phyloP scores from a whole-genome alignment of 2,329 filamentous ascomycete genomes.

The Microdochium bolleyi region DNA sequence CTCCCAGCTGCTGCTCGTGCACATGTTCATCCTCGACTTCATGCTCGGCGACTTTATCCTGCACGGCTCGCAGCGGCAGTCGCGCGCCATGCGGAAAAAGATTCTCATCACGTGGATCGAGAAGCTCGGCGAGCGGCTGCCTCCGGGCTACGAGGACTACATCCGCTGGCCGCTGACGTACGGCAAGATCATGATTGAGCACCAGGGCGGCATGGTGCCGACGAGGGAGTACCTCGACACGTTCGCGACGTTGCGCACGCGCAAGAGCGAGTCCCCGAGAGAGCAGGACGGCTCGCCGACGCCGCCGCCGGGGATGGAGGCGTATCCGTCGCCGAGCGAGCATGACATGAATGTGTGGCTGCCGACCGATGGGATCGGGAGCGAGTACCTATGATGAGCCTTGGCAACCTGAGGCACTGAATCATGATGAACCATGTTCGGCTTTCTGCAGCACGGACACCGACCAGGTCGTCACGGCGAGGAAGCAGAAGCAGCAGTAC shows the following conservation, averaged over 20 bases:
- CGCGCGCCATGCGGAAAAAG: slow-evolving; percentile 11
- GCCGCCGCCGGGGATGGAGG: neutral
- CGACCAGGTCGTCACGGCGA: neutral
- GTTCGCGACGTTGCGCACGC: neutral
- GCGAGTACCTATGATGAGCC: neutral
- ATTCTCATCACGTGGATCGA: slow-evolving; percentile 29
- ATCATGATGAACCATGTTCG: no score
- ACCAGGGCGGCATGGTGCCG: neutral
- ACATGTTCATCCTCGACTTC: slow-evolving; percentile 24
- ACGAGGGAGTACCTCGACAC: neutral
- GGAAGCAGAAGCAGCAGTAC: no score
- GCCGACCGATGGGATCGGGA: neutral
- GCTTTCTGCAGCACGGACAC: neutral
- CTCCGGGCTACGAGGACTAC: slow-evolving; percentile 19
- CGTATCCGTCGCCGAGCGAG: neutral
- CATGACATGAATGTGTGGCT: neutral
- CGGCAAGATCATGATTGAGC: neutral
- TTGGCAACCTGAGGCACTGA: no score
- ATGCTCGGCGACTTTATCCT: slow-evolving; percentile 13
- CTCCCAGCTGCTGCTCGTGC: slow-evolving; percentile 26
- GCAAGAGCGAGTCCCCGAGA: neutral
- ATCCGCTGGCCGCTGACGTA: slow-evolving; percentile 20
- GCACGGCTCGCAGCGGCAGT: slow-evolving; percentile 4
- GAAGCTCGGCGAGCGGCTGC: slow-evolving; percentile 22
- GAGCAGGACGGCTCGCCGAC: neutral